Base-by-base conservation (phyloP, 2,329 filamentous ascomycete genomes). In the Hypomyces rosellus region DNA sequence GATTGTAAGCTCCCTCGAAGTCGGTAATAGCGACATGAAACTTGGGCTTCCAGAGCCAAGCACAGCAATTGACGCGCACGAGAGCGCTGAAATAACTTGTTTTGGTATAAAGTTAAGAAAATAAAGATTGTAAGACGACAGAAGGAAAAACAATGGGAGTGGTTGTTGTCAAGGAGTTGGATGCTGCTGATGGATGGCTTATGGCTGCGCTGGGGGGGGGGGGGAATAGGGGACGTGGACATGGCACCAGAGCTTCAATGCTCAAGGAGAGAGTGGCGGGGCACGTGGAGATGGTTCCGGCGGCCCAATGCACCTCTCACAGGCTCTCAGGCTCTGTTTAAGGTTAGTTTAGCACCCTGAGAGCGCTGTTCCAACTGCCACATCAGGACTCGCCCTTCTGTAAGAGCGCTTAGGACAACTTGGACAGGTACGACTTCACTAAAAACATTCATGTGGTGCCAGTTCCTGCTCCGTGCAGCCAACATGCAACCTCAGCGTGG, bases 221-320 rank as follows among this genome's bases (percentile, higher is more conserved):
- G 25, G 18, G 36, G n/a, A 48, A 20, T 20, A 48, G 37, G 45
- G 37, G 45, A 18, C 38, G 20, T 48, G 14, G 20, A 20, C 25
- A 18, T 15, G 45, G 8, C 13, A 14, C 16, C 7, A n/a, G 7
- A 39, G 44, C 36, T 51, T 37, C 43, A 38, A 44, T 34, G 38
- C 34, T 15, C 43, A 20, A 42, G 43, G 34, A 36, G 48, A 37
- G 48, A 22, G 37, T 45, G 43, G 48, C 48, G 48, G 48, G 48
- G 48, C 48, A 46, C 48, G 48, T 50, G 48, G 48, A 46, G 48
- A 44, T 34, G 46, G 37, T 46, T 45, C 45, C 13, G 45, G 34
- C 15, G 33, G 38, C 43, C 33, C 41, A 30, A 30, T 30, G 25
- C 25, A 30, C 25, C 25, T 30, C 25, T 30, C 25, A 30, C 25